Evolutionary conservation across 768 basidiomycete genomes (phyloP), one percentile per base, ranked within the genome.

Genomic region (Trametes elegans): DNA sequence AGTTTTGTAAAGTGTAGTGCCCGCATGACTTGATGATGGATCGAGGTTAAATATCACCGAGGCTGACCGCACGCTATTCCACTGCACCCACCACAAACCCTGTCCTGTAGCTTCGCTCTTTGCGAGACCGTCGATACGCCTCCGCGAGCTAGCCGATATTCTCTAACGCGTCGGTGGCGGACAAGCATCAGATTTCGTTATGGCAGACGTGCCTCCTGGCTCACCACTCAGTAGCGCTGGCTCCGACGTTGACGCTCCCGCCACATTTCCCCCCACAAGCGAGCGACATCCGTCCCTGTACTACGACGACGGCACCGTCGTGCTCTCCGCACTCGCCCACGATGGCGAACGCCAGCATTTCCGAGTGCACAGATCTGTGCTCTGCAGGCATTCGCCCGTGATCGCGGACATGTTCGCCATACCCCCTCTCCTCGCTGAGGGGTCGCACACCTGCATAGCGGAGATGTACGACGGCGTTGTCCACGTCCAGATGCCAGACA

Each of bases 241-340:
- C 8, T 28, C 34, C 32, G 47, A 58, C 6, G 13, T 34, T 8
- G 57, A 53, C 41, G 19, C 8, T n/a, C 7, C 42, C 19, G 16
- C 18, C 6, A 7, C 39, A 14, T 13, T 18, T 3, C 18, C 29
- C 16, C 23, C 36, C 5, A 23, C 36, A 2, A 34, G 23, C 41
- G 52, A 55, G 35, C 65, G 64, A 46, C 61, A 70, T 52, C 63
- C 64, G 1, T 38, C 62, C 14, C 63, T 72, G 5, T 72, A 70
- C 57, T 65, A 64, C 47, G 58, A 63, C 27, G 71, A 72, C 50
- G 71, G 71, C 21, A 71, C 68, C 52, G 59, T 71, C 36, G 64
- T 72, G 11, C 53, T 72, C 18, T 68, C 65, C 18, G 68, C 66
- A 8, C 46, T 57, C 16, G 53, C 54, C 3, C 43, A 56, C 27